Evolutionary conservation across 768 basidiomycete species (phyloP), one percentile per base, ranked within the genome.

Genomic region (Lactarius psammicola): DNA sequence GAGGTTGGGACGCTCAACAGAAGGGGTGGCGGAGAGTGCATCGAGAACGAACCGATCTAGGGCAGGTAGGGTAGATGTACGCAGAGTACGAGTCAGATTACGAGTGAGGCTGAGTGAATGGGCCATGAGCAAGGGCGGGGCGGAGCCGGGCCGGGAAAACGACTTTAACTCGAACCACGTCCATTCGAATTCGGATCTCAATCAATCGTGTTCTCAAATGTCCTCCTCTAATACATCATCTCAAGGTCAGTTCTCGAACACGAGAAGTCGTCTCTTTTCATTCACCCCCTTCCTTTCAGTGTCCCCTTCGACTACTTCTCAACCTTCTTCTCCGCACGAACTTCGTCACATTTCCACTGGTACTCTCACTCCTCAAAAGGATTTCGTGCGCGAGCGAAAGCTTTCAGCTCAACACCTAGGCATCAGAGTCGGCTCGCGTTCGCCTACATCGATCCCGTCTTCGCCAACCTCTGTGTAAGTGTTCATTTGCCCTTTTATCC

Each of bases 391-490:
- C 58, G 75, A 76, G 58, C 76, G 78, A 62, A 76, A 76, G 34
- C 75, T 80, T 1, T 80, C 80, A 1, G 76, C 78, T 20, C 76
- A 85, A 68, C 81, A 82, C 65, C 74, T 83, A 20, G 80, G 80
- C 49, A 73, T 72, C 59, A 78, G 82, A 51, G 71, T 86, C 30
- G 88, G 86, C 46, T 87, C 87, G 11, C 81, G 82, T 28, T 89
- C 89, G 0, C 88, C 89, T 1, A 80, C 78, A n/a, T 89, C 88
- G 15, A 91, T 91, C 64, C 89, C 89, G 0, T 90, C 88, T 18
- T 89, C 87, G 1, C 90, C 90, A 3, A 89, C 89, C 23, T 90
- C 89, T 38, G 84, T 90, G 87, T 89, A 80, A 66, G 87, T 77
- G 63, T 69, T 38, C 36, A 36, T 38, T 44, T 34, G 49, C 51